Evolutionary conservation across 2,329 filamentous ascomycete species (phyloP).

Genomic region (Dendryphion nanum): DNA sequence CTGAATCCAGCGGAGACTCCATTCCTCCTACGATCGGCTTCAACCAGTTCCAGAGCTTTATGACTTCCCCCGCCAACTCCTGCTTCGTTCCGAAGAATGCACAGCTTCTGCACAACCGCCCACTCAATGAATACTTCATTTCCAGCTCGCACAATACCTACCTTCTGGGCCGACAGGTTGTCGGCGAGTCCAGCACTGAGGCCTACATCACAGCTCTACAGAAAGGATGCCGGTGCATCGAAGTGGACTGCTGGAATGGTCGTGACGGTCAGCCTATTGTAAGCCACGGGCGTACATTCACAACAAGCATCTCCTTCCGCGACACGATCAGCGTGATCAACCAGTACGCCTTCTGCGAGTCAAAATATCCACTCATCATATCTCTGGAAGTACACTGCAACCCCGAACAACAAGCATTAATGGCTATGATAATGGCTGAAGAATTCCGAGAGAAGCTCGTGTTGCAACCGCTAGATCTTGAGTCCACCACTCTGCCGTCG

Average conservation of each 20-base stretch:
- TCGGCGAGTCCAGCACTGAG: constrained; percentile 87
- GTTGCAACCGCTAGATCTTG: constrained; percentile 70
- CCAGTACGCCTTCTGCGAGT: constrained; percentile 87
- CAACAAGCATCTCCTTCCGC: constrained; percentile 81
- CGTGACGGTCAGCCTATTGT: constrained; percentile 83
- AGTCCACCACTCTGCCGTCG: constrained; percentile 69
- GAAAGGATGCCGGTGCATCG: constrained; percentile 88
- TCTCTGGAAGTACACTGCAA: constrained; percentile 96
- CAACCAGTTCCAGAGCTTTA: constrained; percentile 66
- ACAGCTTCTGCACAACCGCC: constrained; percentile 69
- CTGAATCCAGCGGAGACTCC: constrained; percentile 28
- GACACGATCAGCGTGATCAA: constrained; percentile 93
- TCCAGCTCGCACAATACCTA: constrained; percentile 99
- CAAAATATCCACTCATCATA: constrained; percentile 86
- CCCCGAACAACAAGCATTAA: constrained; percentile 74
- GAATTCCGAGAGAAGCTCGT: constrained; percentile 80
- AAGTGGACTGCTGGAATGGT: constrained; percentile 98
- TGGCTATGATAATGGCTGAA: constrained; percentile 86
- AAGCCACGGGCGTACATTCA: constrained; percentile 86
- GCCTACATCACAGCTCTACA: constrained; percentile 88
- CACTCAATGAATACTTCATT: constrained; percentile 95
- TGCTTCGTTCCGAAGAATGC: constrained; percentile 62
- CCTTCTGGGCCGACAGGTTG: constrained; percentile 84
- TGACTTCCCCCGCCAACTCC: constrained; percentile 56
- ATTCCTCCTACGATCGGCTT: constrained; percentile 68